Percentiles rank a stretch among this genome's conserved stretches.
phyloP scores from a whole-genome alignment of 139 green algal species.

The Parachlorella kessleri region DNA sequence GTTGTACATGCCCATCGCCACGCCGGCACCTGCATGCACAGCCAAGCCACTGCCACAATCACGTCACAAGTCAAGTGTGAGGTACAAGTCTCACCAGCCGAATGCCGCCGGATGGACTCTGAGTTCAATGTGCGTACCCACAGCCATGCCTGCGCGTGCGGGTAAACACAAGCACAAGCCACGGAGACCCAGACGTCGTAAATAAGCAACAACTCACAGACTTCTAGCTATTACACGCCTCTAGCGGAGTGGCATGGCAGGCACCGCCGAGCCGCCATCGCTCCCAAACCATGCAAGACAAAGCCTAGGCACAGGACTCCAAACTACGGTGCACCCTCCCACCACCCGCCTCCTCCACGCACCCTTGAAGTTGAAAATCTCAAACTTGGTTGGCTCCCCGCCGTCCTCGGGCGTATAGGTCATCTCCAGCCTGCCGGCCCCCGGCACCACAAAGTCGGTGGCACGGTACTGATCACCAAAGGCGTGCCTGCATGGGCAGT shows the following conservation, averaged over 20 bases:
- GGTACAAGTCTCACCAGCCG: too few relatives aligned
- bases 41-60: not conserved
- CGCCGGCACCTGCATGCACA: conserved; percentile 59
- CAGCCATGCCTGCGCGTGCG: not conserved
- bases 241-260: too few relatives aligned
- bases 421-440: conserved; percentile 85
- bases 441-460: conserved; percentile 82
- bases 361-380: conserved; percentile 59
- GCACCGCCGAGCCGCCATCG: too few relatives aligned
- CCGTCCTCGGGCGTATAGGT: conserved; percentile 68
- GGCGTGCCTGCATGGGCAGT: conserved; percentile 87
- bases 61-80: too few relatives aligned
- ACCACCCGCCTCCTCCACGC: not conserved
- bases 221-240: too few relatives aligned
- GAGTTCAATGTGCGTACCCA: not conserved
- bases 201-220: too few relatives aligned
- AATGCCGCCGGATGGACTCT: too few relatives aligned
- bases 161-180: not conserved
- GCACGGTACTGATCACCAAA: conserved; percentile 98
- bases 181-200: too few relatives aligned
- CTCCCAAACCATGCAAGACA: too few relatives aligned
- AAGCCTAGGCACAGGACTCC: not conserved
- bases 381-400: conserved; percentile 49
- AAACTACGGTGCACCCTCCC: not conserved
- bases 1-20: conserved; percentile 95